phyloP scores from a whole-genome alignment of 106 monocot species.

The Posidonia australis region DNA sequence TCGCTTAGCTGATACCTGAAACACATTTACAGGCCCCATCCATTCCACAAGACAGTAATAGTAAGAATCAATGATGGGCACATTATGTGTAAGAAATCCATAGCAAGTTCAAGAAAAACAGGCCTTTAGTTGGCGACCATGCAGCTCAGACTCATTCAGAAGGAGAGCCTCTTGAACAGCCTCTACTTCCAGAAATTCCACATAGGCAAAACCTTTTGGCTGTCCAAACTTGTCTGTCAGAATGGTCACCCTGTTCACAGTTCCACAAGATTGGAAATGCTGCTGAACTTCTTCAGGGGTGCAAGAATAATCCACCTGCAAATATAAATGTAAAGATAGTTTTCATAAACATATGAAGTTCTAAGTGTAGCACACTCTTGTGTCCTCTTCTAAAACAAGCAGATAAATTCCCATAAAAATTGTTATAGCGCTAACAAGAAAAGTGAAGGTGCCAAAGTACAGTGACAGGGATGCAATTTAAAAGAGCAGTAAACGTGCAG shows the following conservation, averaged over 20 bases:
- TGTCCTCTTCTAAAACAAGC: no score
- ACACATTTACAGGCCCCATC: neutral
- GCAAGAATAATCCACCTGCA: constrained; percentile 86
- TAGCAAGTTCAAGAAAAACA: neutral
- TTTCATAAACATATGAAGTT: neutral
- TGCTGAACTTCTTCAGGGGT: constrained; percentile 98
- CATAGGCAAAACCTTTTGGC: constrained; percentile 87
- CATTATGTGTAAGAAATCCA: neutral
- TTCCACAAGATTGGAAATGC: constrained; percentile 87
- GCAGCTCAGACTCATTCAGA: constrained; percentile 80
- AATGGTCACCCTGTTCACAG: constrained; percentile 78
- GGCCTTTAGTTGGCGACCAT: constrained; percentile 89
- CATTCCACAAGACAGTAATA: neutral
- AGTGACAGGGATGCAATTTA: no score
- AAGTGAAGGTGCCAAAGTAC: no score
- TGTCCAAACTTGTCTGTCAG: constrained; percentile 84
- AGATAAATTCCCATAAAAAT: no score
- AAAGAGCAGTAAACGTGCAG: no score
- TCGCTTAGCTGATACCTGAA: constrained; percentile 56
- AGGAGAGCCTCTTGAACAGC: constrained; percentile 77
- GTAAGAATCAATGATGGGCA: neutral
- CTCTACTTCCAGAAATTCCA: constrained; percentile 73
- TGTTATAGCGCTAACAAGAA: no score
- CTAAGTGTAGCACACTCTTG: no score
- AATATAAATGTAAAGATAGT: neutral